A percentile compares a stretch with the other conserved stretches of the same genome.
phyloP scores from a whole-genome alignment of 2,329 filamentous ascomycete species.

The Sphaerostilbella broomeana region DNA sequence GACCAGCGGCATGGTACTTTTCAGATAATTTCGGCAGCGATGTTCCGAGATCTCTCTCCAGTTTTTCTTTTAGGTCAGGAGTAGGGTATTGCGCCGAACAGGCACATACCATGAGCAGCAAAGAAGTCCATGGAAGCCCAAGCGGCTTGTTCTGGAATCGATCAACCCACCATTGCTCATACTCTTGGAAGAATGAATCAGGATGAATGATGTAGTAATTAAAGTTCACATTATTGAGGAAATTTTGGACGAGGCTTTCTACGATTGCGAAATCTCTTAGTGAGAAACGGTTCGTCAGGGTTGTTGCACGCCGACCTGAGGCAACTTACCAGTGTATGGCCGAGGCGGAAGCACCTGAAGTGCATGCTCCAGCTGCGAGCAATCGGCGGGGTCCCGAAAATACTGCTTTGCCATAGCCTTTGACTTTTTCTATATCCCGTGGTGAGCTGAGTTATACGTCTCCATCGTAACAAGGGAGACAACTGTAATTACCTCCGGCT shows the following conservation, averaged over 20 bases:
- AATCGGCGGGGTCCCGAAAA: slow-evolving; percentile 16
- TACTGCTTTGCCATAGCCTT: slow-evolving; percentile 17
- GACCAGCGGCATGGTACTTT: slow-evolving; percentile 27
- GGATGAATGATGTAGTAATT: slow-evolving; percentile 36
- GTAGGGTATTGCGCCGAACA: slow-evolving; percentile 31
- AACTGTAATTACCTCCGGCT: slow-evolving; percentile 5
- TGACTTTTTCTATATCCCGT: slow-evolving; percentile 17
- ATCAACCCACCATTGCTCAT: slow-evolving; percentile 29
- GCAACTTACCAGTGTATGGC: slow-evolving; percentile 28
- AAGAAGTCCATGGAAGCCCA: slow-evolving; percentile 31
- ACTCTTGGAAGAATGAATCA: slow-evolving; percentile 29
- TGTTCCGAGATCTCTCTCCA: slow-evolving; percentile 27
- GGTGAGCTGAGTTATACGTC: too few species aligned
- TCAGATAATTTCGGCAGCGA: slow-evolving; percentile 25
- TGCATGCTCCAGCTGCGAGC: slow-evolving; percentile 27
- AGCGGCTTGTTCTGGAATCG: slow-evolving; percentile 26
- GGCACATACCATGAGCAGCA: slow-evolving; percentile 33
- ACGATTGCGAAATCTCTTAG: not conserved
- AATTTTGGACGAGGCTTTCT: slow-evolving; percentile 34
- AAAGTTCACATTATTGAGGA: slow-evolving; percentile 31
- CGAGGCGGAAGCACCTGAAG: slow-evolving; percentile 27
- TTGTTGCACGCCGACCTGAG: too few species aligned
- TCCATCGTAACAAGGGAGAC: too few species aligned
- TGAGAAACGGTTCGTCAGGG: not conserved
- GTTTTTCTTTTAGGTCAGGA: slow-evolving; percentile 23